phyloP scores from a whole-genome alignment of 129 eudicot genomes.

The Daucus carota region DH1_v3.0 NC_030387.2:5737501-5738000 shows the following conservation, averaged over 20 bases:
- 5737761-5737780: conserved; percentile 68
- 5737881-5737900: neutral
- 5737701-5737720: conserved; percentile 71
- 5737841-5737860: neutral
- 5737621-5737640: neutral
- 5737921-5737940: conserved; percentile 51
- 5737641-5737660: neutral
- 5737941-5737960: conserved; percentile 75
- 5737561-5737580: neutral
- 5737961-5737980: conserved; percentile 80
- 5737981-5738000: conserved; percentile 53
- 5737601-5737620: conserved; percentile 13
- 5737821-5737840: conserved; percentile 38
- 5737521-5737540: neutral
- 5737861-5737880: too few relatives aligned
- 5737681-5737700: conserved; percentile 81
- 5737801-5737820: conserved; percentile 65
- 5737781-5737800: conserved; percentile 67
- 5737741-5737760: conserved; percentile 65
- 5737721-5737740: conserved; percentile 59
- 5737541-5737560: neutral
- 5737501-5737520: neutral
- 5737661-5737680: conserved; percentile 20
- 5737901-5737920: conserved; percentile 21
- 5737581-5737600: conserved; percentile 9